Evolutionary conservation across 768 basidiomycete genomes (phyloP), one percentile per base, ranked within the genome.

Genomic region (Trametes punicea): DNA sequence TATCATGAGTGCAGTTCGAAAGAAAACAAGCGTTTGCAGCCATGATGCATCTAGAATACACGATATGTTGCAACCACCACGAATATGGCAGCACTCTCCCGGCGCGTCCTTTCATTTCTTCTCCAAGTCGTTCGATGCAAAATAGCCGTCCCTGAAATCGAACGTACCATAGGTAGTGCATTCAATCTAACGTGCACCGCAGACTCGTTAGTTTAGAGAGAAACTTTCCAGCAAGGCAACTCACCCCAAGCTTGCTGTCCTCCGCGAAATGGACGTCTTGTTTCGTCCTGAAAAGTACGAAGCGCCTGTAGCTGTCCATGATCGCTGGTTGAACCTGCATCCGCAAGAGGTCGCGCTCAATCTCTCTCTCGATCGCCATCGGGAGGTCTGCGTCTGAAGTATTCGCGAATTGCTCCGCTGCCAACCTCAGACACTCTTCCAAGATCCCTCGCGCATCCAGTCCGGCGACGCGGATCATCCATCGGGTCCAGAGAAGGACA

Each of bases 301-400:
- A 90, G 25, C 89, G 80, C 25, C 89, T 79, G 64, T 84, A 83
- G 27, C 74, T 64, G 44, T 75, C 70, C 80, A 86, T 83, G 31
- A 89, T 73, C 21, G 63, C 69, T n/a, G 84, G 86, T 57, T 90
- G 87, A 40, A 70, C 68, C 61, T 87, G 84, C 74, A 88, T 79
- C 36, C 62, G 63, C 25, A 65, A 56, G 61, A 90, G 63, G 59
- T 86, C 82, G 16, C 70, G 66, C 2, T 70, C 65, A 38, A 89
- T 73, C 31, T 80, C 77, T 26, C 66, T 61, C 39, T 81, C 77
- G 21, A 84, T 73, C 6, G 67, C 66, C 8, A 66, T 38, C 9
- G 64, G 41, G 62, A 80, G 74, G 21, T 75, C 67, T 15, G 64
- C 62, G 44, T 64, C 50, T 36, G 68, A 66, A 25, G 75, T 67